phyloP scores from a whole-genome alignment of 208 protist genomes.

The Zelonia costaricensis region DNA sequence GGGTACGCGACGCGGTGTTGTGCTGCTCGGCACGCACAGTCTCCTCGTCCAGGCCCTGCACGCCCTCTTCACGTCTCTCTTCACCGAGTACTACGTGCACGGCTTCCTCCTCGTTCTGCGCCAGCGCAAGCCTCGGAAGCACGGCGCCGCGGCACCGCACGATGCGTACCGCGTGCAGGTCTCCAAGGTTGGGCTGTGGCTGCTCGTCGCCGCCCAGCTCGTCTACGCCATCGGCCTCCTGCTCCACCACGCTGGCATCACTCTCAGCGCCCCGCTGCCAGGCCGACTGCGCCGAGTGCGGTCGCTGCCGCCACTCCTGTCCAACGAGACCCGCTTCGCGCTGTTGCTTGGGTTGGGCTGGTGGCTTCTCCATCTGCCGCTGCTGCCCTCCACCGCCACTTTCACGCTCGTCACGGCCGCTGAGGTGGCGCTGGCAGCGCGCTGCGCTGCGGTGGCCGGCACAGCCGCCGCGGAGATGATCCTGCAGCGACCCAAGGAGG shows the following conservation, averaged over 20 bases:
- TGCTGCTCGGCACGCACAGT: slow-evolving; percentile 10
- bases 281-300: background rate
- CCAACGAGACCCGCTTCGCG: slow-evolving; percentile 3
- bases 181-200: slow-evolving; percentile 10
- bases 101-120: slow-evolving; percentile 10
- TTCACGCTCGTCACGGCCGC: slow-evolving; percentile 17
- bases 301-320: background rate
- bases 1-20: slow-evolving; percentile 13
- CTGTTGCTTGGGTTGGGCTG: slow-evolving; percentile 15
- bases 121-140: background rate
- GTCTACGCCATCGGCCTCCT: background rate
- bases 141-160: background rate
- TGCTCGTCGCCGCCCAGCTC: slow-evolving; percentile 6
- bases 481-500: slow-evolving; percentile 14
- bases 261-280: background rate
- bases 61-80: slow-evolving; percentile 13
- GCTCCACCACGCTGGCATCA: slow-evolving; percentile 5
- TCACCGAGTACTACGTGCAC: slow-evolving; percentile 25
- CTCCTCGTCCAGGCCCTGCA: slow-evolving; percentile 5
- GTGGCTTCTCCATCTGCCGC: slow-evolving; percentile 7
- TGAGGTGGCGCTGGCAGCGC: background rate
- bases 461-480: slow-evolving; percentile 11
- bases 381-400: slow-evolving; percentile 11
- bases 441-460: background rate
- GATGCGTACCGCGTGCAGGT: background rate